These are phyloP conservation scores for Prunus yedoensis DNA, from an alignment of 331 rosid species.

Conservation along the genomic window DNA sequence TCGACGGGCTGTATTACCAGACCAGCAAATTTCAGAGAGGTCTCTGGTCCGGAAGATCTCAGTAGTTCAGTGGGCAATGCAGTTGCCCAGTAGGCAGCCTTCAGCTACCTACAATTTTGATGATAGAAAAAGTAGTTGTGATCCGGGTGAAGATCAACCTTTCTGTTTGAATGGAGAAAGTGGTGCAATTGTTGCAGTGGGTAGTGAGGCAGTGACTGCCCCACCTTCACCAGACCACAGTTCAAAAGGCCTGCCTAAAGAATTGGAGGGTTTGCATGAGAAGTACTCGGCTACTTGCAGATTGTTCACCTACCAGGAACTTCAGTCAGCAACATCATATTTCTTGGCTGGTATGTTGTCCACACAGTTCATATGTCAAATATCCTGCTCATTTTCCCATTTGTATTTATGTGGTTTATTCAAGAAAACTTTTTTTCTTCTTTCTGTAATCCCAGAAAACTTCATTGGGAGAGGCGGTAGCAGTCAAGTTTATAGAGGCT, in stretches of 20 bases:
- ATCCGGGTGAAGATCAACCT: constrained; percentile 34
- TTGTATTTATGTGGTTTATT: neutral
- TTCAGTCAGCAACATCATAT: constrained; percentile 71
- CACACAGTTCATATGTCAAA: constrained; percentile 13
- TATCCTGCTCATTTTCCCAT: neutral
- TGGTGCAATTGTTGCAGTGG: constrained; percentile 75
- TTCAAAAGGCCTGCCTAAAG: constrained; percentile 44
- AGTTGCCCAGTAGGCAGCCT: constrained; percentile 61
- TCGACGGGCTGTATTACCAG: constrained; percentile 39
- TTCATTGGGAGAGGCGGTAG: constrained; percentile 94
- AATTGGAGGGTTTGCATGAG: constrained; percentile 79
- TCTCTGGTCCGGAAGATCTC: constrained; percentile 47
- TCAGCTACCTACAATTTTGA: constrained; percentile 31
- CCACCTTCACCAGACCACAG: constrained; percentile 40
- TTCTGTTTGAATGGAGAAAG: constrained; percentile 51
- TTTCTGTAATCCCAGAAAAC: constrained; percentile 53
- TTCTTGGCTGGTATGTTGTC: constrained; percentile 68
- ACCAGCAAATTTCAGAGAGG: constrained; percentile 25
- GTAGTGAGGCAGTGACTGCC: constrained; percentile 33
- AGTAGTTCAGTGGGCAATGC: constrained; percentile 98
- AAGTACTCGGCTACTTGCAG: constrained; percentile 76
- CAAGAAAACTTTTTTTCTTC: neutral
- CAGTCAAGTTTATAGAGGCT: constrained; percentile 86
- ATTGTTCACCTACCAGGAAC: constrained; percentile 74
- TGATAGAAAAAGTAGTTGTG: constrained; percentile 27